These are phyloP conservation scores for Candida ovalis DNA, from an alignment of 805 yeast species.

Conservation along the genomic window DNA sequence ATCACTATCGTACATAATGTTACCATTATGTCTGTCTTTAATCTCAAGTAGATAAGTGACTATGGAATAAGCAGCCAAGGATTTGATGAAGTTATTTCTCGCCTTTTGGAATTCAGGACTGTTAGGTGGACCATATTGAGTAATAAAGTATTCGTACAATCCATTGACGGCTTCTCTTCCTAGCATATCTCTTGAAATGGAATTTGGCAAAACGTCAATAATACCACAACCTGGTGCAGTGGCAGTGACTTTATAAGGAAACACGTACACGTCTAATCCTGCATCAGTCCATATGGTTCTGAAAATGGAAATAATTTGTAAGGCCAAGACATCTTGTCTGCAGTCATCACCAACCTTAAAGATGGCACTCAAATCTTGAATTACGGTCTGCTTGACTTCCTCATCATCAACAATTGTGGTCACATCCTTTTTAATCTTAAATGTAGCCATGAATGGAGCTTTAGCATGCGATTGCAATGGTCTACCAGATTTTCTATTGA, in stretches of 20 bases:
- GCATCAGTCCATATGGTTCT: constrained; percentile 84
- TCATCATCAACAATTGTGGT: constrained; percentile 38
- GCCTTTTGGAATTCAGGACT: constrained; percentile 89
- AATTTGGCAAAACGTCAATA: constrained; percentile 93
- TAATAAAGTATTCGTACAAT: constrained; percentile 82
- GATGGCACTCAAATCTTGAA: constrained; percentile 76
- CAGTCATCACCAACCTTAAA: constrained; percentile 99
- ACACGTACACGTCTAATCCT: constrained; percentile 87
- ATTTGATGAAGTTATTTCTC: constrained; percentile 85
- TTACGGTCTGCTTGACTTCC: constrained; percentile 27
- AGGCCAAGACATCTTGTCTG: constrained; percentile 92
- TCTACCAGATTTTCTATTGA: constrained; percentile 85
- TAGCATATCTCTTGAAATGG: constrained; percentile 94
- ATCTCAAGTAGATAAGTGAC: constrained; percentile 88
- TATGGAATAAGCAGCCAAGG: constrained; percentile 91
- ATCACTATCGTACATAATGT: constrained; percentile 90
- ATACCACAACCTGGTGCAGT: constrained; percentile 99
- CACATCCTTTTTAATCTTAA: constrained; percentile 67
- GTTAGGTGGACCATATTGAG: constrained; percentile 93
- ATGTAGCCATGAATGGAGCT: constrained; percentile 97
- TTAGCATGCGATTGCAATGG: constrained; percentile 98
- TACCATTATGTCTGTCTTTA: constrained; percentile 98
- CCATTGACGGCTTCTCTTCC: constrained; percentile 99
- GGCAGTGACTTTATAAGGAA: constrained; percentile 93
- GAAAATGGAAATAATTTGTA: constrained; percentile 88